Evolutionary conservation across 116 monocot genomes (phyloP).

Genomic region (Iris pallida): DNA sequence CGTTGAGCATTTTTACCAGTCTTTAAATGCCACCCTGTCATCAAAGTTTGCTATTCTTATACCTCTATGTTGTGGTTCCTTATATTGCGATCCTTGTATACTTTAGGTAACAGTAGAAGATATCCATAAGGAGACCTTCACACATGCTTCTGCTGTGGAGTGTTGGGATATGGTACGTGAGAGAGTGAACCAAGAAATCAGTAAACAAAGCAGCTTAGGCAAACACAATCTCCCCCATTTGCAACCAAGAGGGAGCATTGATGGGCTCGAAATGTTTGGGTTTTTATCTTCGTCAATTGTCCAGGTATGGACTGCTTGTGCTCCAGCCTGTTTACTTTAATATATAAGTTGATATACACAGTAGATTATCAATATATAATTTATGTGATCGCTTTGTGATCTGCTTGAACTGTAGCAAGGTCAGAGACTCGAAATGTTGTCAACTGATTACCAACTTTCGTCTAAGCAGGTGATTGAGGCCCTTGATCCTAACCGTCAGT

Average conservation of each 20-base stretch:
- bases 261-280: conserved; percentile 92
- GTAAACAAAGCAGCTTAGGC: conserved; percentile 16
- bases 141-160: conserved; percentile 28
- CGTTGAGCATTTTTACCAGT: not conserved
- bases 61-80: not conserved
- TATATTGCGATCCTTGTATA: conserved; percentile 5
- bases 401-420: not conserved
- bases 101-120: conserved; percentile 70
- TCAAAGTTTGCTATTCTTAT: not conserved
- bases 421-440: not conserved
- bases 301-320: conserved; percentile 35
- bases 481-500: conserved; percentile 45
- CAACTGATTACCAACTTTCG: conserved; percentile 2
- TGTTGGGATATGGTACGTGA: conserved; percentile 66
- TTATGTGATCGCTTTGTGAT: not conserved
- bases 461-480: conserved; percentile 52
- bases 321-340: not conserved
- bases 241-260: conserved; percentile 24
- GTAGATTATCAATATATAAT: not conserved
- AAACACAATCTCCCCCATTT: conserved; percentile 27
- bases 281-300: conserved; percentile 52
- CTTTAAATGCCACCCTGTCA: no score
- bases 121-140: conserved; percentile 39
- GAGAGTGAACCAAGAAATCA: conserved; percentile 56
- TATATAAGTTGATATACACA: not conserved